Evolutionary conservation across 169 alveolate species (phyloP), one percentile per base, ranked within the genome.

Genomic region (Theileria equi): DNA sequence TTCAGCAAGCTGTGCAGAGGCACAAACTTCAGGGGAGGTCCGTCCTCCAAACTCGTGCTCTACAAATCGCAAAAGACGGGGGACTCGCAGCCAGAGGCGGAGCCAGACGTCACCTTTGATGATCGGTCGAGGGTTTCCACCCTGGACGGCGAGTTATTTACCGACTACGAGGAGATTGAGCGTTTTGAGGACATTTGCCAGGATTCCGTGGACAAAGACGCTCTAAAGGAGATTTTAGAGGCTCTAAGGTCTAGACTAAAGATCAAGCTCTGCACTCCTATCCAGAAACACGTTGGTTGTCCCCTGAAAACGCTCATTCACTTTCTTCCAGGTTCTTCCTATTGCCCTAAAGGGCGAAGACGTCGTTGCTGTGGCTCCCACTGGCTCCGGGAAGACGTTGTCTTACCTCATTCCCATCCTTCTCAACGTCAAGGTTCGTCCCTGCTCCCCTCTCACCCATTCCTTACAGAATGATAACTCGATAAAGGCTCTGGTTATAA

Each of bases 361-460:
- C 43, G 70, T 87, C 29, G 58, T 87, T 13, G 88, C 88, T 34
- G 84, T 87, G 17, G 82, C 92, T 6, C 90, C 83, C n/a, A 87
- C 92, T 5, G 92, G 92, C 0, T 82, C 90, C 28, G 92, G 92
- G 35, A 87, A 87, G 43, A 87, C 92, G n/a, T 54, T 80, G 68
- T 85, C 92, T 7, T 87, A 82, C 59, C 65, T 87, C 8, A 53
- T 79, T 21, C 90, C 90, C 25, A 45, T 81, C 25, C 57, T 87
- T n/a, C 36, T 78, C 5, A 29, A 31, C 23, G 57, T 69, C 31
- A 28, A 65, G 59, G 76, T 76, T 17, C 8, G 69, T 17, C 13
- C 16, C 5, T 16, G 1, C 8, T 1, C 5, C 6, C 25, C 31
- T 34, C 16, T 2, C n/a, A 19, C 16, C 0, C 38, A 19, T 0